These are phyloP conservation scores for Furcasterigmium sp. DNA, from an alignment of 2,329 filamentous ascomycete species.

Conservation along the genomic window DNA sequence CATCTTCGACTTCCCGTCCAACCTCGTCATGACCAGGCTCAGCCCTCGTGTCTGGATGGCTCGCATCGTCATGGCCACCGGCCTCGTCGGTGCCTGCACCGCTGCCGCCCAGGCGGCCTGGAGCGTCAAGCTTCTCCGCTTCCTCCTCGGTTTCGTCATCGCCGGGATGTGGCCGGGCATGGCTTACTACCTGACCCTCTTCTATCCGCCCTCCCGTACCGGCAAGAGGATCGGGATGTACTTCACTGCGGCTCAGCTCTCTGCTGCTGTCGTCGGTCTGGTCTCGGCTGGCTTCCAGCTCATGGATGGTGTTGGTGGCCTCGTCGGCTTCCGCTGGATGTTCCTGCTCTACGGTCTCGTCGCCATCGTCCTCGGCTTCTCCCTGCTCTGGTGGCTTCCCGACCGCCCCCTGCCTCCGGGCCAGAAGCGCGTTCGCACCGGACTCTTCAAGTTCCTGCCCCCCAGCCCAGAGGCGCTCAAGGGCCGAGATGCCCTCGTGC, in stretches of 20 bases:
- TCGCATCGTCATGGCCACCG: constrained; percentile 82
- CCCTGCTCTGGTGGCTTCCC: constrained; percentile 84
- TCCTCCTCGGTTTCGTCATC: constrained; percentile 80
- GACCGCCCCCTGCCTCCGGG: constrained; percentile 75
- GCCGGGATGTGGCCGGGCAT: constrained; percentile 95
- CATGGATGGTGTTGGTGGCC: constrained; percentile 73
- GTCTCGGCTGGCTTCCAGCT: constrained; percentile 89
- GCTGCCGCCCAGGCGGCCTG: constrained; percentile 75
- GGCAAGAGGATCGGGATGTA: constrained; percentile 87
- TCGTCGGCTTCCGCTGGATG: constrained; percentile 89
- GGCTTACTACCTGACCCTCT: constrained; percentile 87
- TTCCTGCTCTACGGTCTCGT: constrained; percentile 81
- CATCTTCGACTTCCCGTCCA: constrained; percentile 82
- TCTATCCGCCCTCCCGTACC: constrained; percentile 82
- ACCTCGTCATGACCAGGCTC: constrained; percentile 79
- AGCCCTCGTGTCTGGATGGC: constrained; percentile 90
- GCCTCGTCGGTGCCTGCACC: constrained; percentile 78
- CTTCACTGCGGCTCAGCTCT: constrained; percentile 84
- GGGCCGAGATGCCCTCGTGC: constrained; percentile 72
- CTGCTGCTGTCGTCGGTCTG: constrained; percentile 81
- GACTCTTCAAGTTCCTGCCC: constrained; percentile 62
- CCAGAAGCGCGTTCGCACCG: constrained; percentile 43
- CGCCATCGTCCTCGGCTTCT: constrained; percentile 65
- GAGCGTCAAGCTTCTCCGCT: constrained; percentile 81
- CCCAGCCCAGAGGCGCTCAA: constrained; percentile 63